phyloP scores from a whole-genome alignment of 805 yeast genomes.

The Scheffersomyces ergatensis region DNA sequence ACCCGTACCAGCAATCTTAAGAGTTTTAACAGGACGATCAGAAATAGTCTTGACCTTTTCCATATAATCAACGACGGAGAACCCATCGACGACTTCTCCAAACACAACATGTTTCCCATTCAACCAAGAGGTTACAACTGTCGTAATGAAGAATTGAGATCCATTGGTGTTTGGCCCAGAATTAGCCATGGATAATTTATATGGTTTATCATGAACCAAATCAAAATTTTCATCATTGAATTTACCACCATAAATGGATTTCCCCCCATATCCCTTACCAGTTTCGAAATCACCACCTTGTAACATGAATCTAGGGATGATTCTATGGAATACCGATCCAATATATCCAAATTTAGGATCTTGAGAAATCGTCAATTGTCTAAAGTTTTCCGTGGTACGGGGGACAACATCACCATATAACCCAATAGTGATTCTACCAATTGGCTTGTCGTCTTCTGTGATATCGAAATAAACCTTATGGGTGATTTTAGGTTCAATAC shows the following conservation, averaged over 20 bases:
- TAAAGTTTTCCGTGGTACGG: constrained; percentile 94
- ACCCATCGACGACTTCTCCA: constrained; percentile 89
- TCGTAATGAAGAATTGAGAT: constrained; percentile 94
- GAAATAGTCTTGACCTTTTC: constrained; percentile 64
- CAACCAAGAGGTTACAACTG: constrained; percentile 88
- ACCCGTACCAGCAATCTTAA: constrained; percentile 71
- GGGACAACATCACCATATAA: constrained; percentile 88
- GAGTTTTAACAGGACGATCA: constrained; percentile 67
- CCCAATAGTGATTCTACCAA: constrained; percentile 86
- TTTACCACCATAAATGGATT: constrained; percentile 62
- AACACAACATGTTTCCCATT: constrained; percentile 95
- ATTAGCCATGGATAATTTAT: constrained; percentile 92
- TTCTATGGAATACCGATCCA: constrained; percentile 46
- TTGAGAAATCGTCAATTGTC: constrained; percentile 73
- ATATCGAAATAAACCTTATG: constrained; percentile 84
- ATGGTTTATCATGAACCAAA: constrained; percentile 75
- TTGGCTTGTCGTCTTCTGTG: constrained; percentile 67
- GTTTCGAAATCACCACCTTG: constrained; percentile 50
- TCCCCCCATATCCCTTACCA: constrained; percentile 47
- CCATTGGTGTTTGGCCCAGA: constrained; percentile 99
- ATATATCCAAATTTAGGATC: constrained; percentile 42
- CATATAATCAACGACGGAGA: constrained; percentile 74
- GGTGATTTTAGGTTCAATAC: constrained; percentile 53
- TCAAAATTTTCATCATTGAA: constrained; percentile 77
- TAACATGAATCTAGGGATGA: constrained; percentile 46